Evolutionary conservation across 176 grass and related monocot genomes (phyloP), one percentile per base, ranked within the genome.

Genomic region (Lolium perenne): DNA sequence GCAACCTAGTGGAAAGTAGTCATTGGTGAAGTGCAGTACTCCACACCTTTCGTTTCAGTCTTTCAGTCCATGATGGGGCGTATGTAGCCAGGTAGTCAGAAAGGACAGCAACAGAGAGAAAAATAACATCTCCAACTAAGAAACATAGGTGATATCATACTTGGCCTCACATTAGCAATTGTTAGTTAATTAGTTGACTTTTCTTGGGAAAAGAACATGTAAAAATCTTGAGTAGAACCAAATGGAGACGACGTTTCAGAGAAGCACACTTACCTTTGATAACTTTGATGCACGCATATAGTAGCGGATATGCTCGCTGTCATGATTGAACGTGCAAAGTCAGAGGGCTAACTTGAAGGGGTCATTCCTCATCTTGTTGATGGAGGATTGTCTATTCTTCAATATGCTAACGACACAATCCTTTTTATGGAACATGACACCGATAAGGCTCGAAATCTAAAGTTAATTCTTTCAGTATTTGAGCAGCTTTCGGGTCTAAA

Each of bases 41-140:
- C 79, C 81, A 26, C 76, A 45, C 22, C 40, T 91, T 51, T 51
- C 46, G 25, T 7, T 84, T 87, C n/a, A 40, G 59, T 80, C 81
- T 76, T 26, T 56, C 77, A 10, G 67, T 45, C 67, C 80, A 91
- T 84, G 59, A 91, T 87, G 67, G 13, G 38, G 71, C 35, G 79
- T 57, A 62, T 54, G 60, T 10, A 68, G 67, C 7, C 35, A 13
- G 13, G 67, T 76, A 61, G 62, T 12, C 12, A 59, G 38, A 38
- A 82, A 56, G 4, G 57, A 49, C 56, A 67, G 63, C 16, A 40
- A 83, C 63, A 78, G 64, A 43, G 79, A 38, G 7, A 5, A 38
- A 15, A 66, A 38, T 40, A 23, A 38, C 3, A 23, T 40, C 41
- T 78, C 48, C 54, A 57, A 63, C 15, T 65, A 2, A 12, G 62